Base-by-base conservation (phyloP, 805 yeast species). In the Sugiyamaella chiloensis region DNA sequence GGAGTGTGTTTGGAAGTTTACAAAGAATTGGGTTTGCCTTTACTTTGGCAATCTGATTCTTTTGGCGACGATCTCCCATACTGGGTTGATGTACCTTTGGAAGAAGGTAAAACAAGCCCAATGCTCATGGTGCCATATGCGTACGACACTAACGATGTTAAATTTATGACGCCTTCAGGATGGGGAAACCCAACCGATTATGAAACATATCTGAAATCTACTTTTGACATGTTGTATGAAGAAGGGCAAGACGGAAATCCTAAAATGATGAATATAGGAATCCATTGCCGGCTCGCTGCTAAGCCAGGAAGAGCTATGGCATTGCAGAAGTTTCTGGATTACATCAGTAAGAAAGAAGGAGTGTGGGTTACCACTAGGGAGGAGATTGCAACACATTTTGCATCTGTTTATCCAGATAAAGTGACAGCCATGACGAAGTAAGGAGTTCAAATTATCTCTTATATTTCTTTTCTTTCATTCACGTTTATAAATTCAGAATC, bases 361-460 rank as follows among this genome's bases (percentile, higher is more conserved):
- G 72, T 65, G 11, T 66, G 70, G 69, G 67, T 68, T 6, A 61
- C 69, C 23, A 68, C 68, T 19, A 60, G 72, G 48, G 59, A 61
- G 40, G 67, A 67, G 46, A 68, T 68, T 44, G 71, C 72, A 2
- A 55, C 56, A 17, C 66, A 61, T 43, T 62, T 58, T 44, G 58
- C 48, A 35, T 39, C 34, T 57, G 43, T 30, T 39, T 40, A 45
- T 23, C 52, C 52, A 8, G 44, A 48, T 24, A 21, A 12, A n/a
- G n/a, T n/a, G n/a, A n/a, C n/a, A n/a, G n/a, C n/a, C n/a, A n/a
- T n/a, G n/a, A n/a, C n/a, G n/a, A n/a, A n/a, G n/a, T n/a, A n/a
- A n/a, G n/a, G n/a, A n/a, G n/a, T n/a, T n/a, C n/a, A n/a, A n/a
- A n/a, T n/a, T n/a, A n/a, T n/a, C n/a, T n/a, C n/a, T n/a, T n/a